Evolutionary conservation across 371 early-diverging fungal species (phyloP).

Genomic region (Ordospora colligata): DNA sequence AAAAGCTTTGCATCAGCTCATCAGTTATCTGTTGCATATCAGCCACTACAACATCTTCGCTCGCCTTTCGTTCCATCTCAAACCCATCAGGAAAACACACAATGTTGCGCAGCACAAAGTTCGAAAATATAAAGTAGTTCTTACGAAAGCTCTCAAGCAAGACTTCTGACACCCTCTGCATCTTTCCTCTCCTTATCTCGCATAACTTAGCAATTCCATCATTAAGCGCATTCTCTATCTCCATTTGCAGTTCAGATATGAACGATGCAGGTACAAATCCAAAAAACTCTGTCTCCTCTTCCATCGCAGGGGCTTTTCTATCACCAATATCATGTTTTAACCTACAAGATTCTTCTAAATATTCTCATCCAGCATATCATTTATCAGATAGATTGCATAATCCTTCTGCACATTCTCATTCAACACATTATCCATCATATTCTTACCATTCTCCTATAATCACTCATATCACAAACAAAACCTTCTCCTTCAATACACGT

Average conservation of each 20-base stretch:
- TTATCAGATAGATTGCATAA: too few relatives aligned
- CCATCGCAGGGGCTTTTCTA: slow-evolving; percentile 4
- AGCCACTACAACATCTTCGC: slow-evolving; percentile 13
- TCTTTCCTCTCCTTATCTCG: background rate
- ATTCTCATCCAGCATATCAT: too few relatives aligned
- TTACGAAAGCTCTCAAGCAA: slow-evolving; percentile 35
- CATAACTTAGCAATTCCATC: slow-evolving; percentile 6
- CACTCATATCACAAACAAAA: slow-evolving; percentile 57
- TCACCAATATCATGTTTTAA: background rate
- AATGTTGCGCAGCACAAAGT: slow-evolving; percentile 57
- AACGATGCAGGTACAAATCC: slow-evolving; percentile 54
- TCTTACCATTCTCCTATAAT: background rate
- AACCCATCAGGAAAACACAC: slow-evolving; percentile 56
- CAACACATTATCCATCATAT: too few relatives aligned
- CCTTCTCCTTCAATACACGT: slow-evolving; percentile 60
- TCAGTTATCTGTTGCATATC: slow-evolving; percentile 24
- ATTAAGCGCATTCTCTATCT: slow-evolving; percentile 1
- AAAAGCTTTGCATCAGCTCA: background rate
- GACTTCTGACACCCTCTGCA: background rate
- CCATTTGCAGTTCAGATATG: slow-evolving; percentile 46
- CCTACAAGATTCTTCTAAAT: too few relatives aligned
- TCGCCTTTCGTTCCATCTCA: slow-evolving; percentile 51
- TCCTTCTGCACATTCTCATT: too few relatives aligned
- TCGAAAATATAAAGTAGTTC: slow-evolving; percentile 57
- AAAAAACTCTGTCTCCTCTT: slow-evolving; percentile 60